Evolutionary conservation across 1,284 basidiomycete genomes (phyloP), one percentile per base, ranked within the genome.

Genomic region (Mrakiaceae sp.): DNA sequence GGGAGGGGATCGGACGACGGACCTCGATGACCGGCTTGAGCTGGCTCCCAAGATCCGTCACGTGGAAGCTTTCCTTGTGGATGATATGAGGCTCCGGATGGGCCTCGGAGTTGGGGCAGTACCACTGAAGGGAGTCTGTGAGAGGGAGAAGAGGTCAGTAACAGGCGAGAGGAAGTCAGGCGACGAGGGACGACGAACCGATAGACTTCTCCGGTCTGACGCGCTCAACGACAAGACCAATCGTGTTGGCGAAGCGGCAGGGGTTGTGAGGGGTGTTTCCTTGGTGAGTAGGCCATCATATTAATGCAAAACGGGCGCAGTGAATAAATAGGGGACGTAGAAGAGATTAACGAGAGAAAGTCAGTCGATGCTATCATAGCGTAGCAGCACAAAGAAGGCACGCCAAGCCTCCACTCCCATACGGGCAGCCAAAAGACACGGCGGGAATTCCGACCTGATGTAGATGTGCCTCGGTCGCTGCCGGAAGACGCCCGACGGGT

Each of bases 211-310:
- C 79, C 0, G 93, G 92, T 55, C 95, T 81, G 51, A 88, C 84
- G n/a, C 90, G 83, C 76, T 98, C 95, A 58, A 97, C 81, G 5
- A 98, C 95, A n/a, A 98, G 80, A 1, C 95, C 94, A 60, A 97
- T 86, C 0, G 95, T 98, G 75, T 97, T 80, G 1, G 86, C 85
- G 69, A 88, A 94, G 9, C 95, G 84, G 42, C 93, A 87, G 7
- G 95, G 95, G 70, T 94, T 95, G 78, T 98, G 95, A 0, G 94
- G 93, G 0, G 88, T 95, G 74, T 97, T 93, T 2, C 87, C 91
- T 94, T 69, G 3, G 5, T 10, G 7, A 49, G 42, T 40, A 14
- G 5, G 16, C 12, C 27, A 55, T 0, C 46, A 3, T 43, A 14
- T 3, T 11, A 11, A 40, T 42, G 40, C 47, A 16, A 8, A 44